Base-by-base conservation (phyloP, 257 asterid species). In the Solanum corneliomulleri region DNA sequence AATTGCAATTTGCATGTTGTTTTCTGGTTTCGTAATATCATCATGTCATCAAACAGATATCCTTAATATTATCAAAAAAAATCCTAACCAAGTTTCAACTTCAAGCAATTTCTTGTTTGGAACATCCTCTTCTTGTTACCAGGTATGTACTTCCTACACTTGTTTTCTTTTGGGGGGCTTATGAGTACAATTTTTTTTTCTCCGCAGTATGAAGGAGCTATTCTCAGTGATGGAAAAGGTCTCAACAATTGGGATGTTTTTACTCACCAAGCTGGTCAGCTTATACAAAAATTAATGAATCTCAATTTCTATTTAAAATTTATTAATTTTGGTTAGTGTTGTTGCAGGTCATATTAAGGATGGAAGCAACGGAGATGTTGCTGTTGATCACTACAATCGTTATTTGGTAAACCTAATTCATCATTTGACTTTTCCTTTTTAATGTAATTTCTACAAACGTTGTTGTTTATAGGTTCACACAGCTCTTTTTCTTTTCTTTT, bases 51-150 rank as follows among this genome's bases (percentile, higher is more conserved):
- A 33, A 37, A 76, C 60, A 27, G 13, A 81, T 8, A 42, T 16
- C 20, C 72, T 89, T 31, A 12, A 62, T 25, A 49, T 84, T 41
- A 60, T 91, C 83, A 83, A 84, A 77, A 84, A 68, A 74, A 86
- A 58, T 68, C 42, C 87, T 68, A 33, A 72, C 42, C 66, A 76
- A n/a, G 33, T 76, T 84, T 62, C 85, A 35, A 90, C 91, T 83
- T 92, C 93, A 13, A 86, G 68, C 62, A 87, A 86, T 31, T 91
- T 94, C 91, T 88, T 91, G 33, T 91, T 91, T 41, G 96, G 97
- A 86, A 90, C 97, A 49, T 94, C 97, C 35, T 92, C 96, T 64
- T 93, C 97, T 78, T 90, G 93, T 45, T 94, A 94, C 88, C 97
- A 94, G 93, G 95, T 94, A 6, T 35, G 39, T 35, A 70, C 11